A percentile compares a stretch with the other conserved stretches of the same genome.
Evolutionary conservation across 345 rosid species (phyloP).

Genomic region (Rhodamnia rubescens): DNA sequence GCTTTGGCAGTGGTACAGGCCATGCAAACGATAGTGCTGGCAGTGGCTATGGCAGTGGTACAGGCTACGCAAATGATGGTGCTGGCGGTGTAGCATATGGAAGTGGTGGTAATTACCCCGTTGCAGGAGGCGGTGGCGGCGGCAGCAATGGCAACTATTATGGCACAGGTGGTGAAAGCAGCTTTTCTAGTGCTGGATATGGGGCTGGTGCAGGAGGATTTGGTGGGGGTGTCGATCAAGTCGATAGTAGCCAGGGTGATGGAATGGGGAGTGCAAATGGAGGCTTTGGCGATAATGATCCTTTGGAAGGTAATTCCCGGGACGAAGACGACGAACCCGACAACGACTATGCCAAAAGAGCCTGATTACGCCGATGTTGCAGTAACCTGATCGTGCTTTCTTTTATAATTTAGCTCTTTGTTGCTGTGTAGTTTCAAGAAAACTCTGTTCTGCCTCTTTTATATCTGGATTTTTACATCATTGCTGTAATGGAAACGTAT

Average conservation of each 20-base stretch:
- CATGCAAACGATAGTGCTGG: not conserved
- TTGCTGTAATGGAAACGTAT: not conserved
- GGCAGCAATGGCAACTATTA: conserved; percentile 1
- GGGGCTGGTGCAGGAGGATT: conserved; percentile 1
- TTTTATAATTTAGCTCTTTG: not conserved
- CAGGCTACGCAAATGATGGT: not conserved
- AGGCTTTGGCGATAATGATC: conserved; percentile 14
- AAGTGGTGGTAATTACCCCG: conserved; percentile 9
- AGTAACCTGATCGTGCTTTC: not conserved
- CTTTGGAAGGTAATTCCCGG: conserved; percentile 14
- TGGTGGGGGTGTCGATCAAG: conserved; percentile 12
- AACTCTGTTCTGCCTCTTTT: not conserved
- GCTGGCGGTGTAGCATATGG: not conserved
- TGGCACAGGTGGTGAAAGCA: conserved; percentile 10
- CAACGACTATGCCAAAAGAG: conserved; percentile 58
- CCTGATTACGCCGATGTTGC: conserved; percentile 18
- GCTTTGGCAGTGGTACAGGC: conserved; percentile 12
- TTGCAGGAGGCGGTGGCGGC: conserved; percentile 13
- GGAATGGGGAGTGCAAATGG: conserved; percentile 7
- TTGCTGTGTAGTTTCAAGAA: not conserved
- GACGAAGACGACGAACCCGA: conserved; percentile 24
- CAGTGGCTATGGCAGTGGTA: conserved; percentile 4
- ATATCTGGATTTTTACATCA: not conserved
- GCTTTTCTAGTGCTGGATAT: conserved; percentile 12
- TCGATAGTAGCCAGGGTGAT: conserved; percentile 12